Base-by-base conservation (phyloP, 2,329 filamentous ascomycete genomes). In the Penicillium brasilianum region DNA sequence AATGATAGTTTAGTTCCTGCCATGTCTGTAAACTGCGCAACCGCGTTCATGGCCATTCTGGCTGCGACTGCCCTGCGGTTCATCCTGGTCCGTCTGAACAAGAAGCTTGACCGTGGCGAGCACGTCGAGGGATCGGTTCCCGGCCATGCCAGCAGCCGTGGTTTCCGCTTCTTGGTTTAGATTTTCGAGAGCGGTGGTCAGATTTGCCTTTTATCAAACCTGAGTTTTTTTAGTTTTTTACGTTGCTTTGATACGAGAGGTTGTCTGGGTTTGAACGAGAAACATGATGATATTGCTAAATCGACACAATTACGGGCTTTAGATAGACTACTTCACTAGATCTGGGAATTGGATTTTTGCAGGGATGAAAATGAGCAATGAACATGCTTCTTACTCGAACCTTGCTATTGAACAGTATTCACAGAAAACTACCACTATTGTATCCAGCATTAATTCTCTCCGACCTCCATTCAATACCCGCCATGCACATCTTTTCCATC, bases 11-110 rank as follows among this genome's bases (percentile, higher is more conserved):
- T 71, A 76, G 81, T 85, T 5, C 78, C 86, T 16, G 88, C 90
- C 4, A 88, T 92, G 78, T 81, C 82, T 6, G 88, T 91, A 54
- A 90, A 91, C 74, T 90, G 87, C 67, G 83, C 81, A 1, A 90
- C 87, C 18, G 84, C 85, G 0, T 83, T 86, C 22, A 72, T 92
- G 48, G 86, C 89, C 1, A 88, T 92, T 48, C 67, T 85, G 28
- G 83, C 86, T 60, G 89, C 89, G 0, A 85, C 85, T 0, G 74
- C 87, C 2, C 78, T 93, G 67, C 80, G 89, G 10, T 79, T 87
- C 37, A 85, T 91, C 41, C 80, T 93, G 28, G 82, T 84, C 14
- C 79, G 84, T 46, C 72, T 92, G 68, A 93, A 93, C 70, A 87
- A 83, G 79, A 90, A 87, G 74, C 79, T 93, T 2, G 89, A 91